Base-by-base conservation (phyloP, 2,329 filamentous ascomycete genomes). In the Penicillium hesseltinei region DNA sequence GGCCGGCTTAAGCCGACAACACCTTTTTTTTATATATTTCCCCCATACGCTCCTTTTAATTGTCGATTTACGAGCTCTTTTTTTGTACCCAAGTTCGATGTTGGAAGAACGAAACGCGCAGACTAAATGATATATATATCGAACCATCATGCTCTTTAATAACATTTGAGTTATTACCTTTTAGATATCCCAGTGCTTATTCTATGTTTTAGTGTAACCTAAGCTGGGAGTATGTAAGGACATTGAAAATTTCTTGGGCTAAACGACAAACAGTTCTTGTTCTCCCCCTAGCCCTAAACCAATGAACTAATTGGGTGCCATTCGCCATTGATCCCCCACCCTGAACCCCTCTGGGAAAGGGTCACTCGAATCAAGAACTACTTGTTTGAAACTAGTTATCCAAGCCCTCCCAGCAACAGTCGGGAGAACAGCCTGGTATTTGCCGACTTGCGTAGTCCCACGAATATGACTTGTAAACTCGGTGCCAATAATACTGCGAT, bases 341-440 rank as follows among this genome's bases (percentile, higher is more conserved):
- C 73, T 60, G 61, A 81, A 78, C 2, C 74, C 75, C 15, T 68
- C 58, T 10, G 76, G 78, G 56, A 78, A 80, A 0, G 78, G 78
- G 63, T 80, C 78, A 0, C 70, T 70, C 2, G 75, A 71, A 55
- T 80, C 77, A 11, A 81, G 60, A n/a, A 78, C 68, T 3, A 76
- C 66, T 51, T 79, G 73, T 59, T 78, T 78, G 59, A 73, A 77
- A 25, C 76, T 71, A 0, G 77, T 79, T 46, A 81, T 77, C 78
- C 79, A 81, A 2, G 72, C 78, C 21, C 76, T 66, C 0, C 79
- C 78, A 48, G 77, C 75, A 2, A 81, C 67, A 0, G 70, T 74
- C 0, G 79, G 73, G 7, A 78, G 50, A 13, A 80, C 67, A 3
- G 77, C 78, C 25, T 73, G 65, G 38, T 73, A 75, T 0, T 69